Conservation (phyloP, 148 eudicot species). For the Camellia lanceoleosa region DNA sequence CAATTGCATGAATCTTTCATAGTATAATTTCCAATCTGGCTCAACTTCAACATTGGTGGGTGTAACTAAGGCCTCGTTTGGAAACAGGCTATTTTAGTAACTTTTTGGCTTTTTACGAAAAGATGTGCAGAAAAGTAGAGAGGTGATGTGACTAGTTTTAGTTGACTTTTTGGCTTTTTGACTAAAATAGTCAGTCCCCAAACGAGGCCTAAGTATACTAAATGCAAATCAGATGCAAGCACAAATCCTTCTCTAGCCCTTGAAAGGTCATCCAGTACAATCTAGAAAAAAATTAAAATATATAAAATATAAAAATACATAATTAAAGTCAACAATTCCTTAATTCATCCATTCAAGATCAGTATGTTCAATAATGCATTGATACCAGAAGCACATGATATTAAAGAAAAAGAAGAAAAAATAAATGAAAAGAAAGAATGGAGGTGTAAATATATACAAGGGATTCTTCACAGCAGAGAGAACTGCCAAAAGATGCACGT, state of each 20-base stretch:
- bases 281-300: constrained; percentile 30
- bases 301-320: neutral
- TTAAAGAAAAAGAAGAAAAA: neutral
- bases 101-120: no score
- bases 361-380: neutral
- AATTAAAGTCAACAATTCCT: constrained; percentile 3
- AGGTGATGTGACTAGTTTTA: no score
- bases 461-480: constrained; percentile 92
- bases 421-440: neutral
- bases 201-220: no score
- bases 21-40: constrained; percentile 97
- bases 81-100: no score
- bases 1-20: constrained; percentile 90
- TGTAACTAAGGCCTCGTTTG: no score
- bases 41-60: constrained; percentile 97
- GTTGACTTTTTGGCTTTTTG: no score
- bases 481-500: constrained; percentile 95
- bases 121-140: no score
- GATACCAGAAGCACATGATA: neutral
- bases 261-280: constrained; percentile 93
- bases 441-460: constrained; percentile 52
- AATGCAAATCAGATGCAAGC: constrained; percentile 96
- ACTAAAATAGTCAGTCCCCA: no score
- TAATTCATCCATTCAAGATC: neutral
- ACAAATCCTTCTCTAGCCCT: constrained; percentile 99